phyloP scores from a whole-genome alignment of 768 basidiomycete genomes.

The Crucibulum laeve region DNA sequence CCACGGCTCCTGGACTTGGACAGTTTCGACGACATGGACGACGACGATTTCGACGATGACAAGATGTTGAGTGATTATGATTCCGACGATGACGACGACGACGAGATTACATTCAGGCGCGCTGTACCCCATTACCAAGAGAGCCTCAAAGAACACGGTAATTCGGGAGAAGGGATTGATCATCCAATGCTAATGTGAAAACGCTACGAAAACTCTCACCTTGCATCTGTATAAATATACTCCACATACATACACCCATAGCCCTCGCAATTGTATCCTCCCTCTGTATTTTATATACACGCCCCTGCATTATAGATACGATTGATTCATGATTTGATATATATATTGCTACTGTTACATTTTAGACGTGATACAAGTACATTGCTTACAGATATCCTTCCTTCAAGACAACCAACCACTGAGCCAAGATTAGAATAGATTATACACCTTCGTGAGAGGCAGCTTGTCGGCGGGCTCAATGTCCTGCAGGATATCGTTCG shows the following conservation, averaged over 20 bases:
- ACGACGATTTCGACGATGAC: slow-evolving; percentile 5
- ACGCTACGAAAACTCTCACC: no score
- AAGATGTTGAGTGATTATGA: no score
- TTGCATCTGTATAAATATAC: no score
- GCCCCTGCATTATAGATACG: no score
- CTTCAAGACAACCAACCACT: neutral
- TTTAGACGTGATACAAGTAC: slow-evolving; percentile 5
- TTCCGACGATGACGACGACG: neutral
- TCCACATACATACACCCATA: no score
- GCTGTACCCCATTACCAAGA: no score
- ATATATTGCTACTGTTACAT: neutral
- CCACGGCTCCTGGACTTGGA: slow-evolving; percentile 13
- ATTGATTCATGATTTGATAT: no score
- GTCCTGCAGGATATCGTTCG: slow-evolving; percentile 75
- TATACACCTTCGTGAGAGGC: slow-evolving; percentile 71
- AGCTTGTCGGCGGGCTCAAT: slow-evolving; percentile 68
- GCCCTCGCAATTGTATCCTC: no score
- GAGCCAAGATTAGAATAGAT: slow-evolving; percentile 55
- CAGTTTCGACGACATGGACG: slow-evolving; percentile 14
- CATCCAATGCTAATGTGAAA: no score
- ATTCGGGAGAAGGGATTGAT: neutral
- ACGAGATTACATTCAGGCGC: no score
- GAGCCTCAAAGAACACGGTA: no score
- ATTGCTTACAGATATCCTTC: neutral
- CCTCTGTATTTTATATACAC: no score